phyloP scores from a whole-genome alignment of 2,329 filamentous ascomycete species.

The Teratosphaeria destructans region DNA sequence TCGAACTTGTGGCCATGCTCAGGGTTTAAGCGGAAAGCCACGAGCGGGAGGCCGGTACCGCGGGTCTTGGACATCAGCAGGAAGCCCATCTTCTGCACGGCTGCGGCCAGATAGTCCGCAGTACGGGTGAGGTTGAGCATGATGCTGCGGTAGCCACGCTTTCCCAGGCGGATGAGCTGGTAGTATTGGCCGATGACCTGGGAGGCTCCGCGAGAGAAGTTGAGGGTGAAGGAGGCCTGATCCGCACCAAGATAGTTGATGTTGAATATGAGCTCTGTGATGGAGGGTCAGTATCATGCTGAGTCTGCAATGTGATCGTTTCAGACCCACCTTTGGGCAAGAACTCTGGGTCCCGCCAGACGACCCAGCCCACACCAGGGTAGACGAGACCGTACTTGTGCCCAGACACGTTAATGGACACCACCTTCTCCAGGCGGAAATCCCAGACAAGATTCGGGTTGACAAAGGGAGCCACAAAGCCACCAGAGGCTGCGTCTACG shows the following conservation, averaged over 20 bases:
- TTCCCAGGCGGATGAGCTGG: conserved; percentile 88
- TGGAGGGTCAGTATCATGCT: neutral
- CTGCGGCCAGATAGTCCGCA: conserved; percentile 71
- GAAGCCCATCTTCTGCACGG: conserved; percentile 67
- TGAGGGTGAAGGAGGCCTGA: conserved; percentile 90
- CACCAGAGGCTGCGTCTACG: conserved; percentile 84
- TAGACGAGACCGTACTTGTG: conserved; percentile 80
- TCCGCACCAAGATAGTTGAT: conserved; percentile 98
- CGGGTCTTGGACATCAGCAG: conserved; percentile 74
- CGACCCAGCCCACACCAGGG: conserved; percentile 86
- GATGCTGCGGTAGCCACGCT: conserved; percentile 82
- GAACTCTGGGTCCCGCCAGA: conserved; percentile 76
- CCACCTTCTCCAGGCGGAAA: conserved; percentile 77
- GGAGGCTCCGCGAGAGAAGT: conserved; percentile 91
- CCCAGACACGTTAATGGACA: conserved; percentile 88
- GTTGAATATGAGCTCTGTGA: conserved; percentile 80
- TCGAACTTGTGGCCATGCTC: conserved; percentile 44
- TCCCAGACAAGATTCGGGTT: conserved; percentile 80
- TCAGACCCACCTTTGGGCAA: conserved; percentile 50
- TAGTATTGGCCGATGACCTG: conserved; percentile 97
- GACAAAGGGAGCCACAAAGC: conserved; percentile 88
- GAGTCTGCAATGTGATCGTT: neutral
- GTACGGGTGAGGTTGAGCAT: conserved; percentile 90
- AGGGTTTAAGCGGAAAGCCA: conserved; percentile 70
- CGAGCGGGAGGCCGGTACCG: conserved; percentile 74